Base-by-base conservation (phyloP, 768 basidiomycete genomes). In the Suillus bovinus region DNA sequence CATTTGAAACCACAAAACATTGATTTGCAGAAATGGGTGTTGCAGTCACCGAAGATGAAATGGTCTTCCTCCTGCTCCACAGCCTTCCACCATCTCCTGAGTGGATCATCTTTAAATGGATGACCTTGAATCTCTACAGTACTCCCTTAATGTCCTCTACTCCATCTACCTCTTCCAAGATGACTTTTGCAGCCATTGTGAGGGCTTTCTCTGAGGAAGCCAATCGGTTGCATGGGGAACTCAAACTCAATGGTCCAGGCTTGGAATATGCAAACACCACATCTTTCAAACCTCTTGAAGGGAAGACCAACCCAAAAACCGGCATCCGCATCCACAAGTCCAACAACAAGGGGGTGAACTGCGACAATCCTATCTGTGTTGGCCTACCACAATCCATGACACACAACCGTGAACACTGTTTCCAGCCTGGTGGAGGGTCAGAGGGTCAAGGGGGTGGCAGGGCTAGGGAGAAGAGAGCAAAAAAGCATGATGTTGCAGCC, bases 321-420 rank as follows among this genome's bases (percentile, higher is more conserved):
- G 49, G 60, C 2, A 31, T 61, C 0, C 9, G 5, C 0, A 52
- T 31, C 3, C 46, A 34, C 22, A 52, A 41, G 24, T 20, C 2
- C 1, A 52, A 41, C 16, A 20, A 33, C 11, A 61, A 20, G 5
- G 49, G 49, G 8, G 36, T n/a, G n/a, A n/a, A 29, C 14, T 54
- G 47, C 29, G 49, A 52, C n/a, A 52, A 49, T 14, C 31, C 46
- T 4, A 50, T 39, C 0, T 42, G 61, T 11, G 0, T 27, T 8
- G 34, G 20, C 2, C 53, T 38, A 0, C 39, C 17, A 7, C 24
- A 27, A 29, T 33, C 27, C 0, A 16, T 20, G 8, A 55, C 44
- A 46, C 61, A 61, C 22, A 44, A 61, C 16, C 36, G n/a, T 1
- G 39, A 33, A 2, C 61, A 61, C 61, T 62, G 61, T 13, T 62